phyloP scores from a whole-genome alignment of 176 grass and related monocot genomes.

The Alopecurus myosuroides region DNA sequence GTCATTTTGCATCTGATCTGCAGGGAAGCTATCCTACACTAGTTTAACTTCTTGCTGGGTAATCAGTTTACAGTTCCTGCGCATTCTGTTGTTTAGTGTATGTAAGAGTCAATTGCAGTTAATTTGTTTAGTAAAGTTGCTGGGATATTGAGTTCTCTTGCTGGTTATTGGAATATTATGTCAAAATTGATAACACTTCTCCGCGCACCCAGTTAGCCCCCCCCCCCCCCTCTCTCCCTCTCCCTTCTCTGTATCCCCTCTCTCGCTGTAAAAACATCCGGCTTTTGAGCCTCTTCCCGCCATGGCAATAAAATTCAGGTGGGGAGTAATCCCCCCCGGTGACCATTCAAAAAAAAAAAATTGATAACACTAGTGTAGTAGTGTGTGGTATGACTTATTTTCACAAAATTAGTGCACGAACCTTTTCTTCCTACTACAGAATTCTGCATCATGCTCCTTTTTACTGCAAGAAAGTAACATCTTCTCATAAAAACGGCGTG shows the following conservation, averaged over 20 bases:
- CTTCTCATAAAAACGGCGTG: not conserved
- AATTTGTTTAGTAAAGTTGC: not conserved
- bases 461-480: not conserved
- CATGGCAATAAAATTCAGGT: too few species aligned
- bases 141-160: not conserved
- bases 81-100: constrained; percentile 8
- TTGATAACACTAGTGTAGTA: not conserved
- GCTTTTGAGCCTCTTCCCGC: too few species aligned
- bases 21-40: not conserved
- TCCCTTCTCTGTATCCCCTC: too few species aligned
- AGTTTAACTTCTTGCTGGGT: not conserved
- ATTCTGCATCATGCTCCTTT: not conserved
- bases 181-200: not conserved
- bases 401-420: not conserved
- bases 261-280: too few species aligned
- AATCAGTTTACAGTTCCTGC: not conserved
- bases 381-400: not conserved
- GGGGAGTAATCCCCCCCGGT: too few species aligned
- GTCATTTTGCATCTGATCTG: not conserved
- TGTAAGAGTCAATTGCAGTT: not conserved
- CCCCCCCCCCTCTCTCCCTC: too few species aligned
- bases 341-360: too few species aligned
- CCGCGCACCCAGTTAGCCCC: too few species aligned
- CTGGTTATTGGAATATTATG: not conserved
- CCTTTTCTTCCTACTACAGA: not conserved